Base-by-base conservation (phyloP, 2,329 filamentous ascomycete species). In the Sporothrix mexicana region DNA sequence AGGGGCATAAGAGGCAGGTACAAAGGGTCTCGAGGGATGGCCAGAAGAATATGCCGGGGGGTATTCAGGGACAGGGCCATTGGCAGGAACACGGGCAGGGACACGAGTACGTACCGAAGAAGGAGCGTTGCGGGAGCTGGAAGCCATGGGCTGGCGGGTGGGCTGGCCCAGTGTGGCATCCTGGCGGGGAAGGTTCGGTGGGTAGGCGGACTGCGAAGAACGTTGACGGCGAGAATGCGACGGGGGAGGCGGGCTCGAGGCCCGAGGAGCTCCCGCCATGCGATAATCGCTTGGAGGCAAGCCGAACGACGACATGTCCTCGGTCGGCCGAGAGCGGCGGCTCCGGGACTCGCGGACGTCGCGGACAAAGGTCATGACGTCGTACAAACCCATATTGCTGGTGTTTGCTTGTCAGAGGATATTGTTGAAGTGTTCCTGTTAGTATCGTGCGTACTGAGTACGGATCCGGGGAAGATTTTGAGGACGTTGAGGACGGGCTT, bases 381-480 rank as follows among this genome's bases (percentile, higher is more conserved):
- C 30, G 30, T 36, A 36, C 30, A 36, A 36, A 20, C n/a, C 61
- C 61, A 66, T 66, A 1, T 45, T 47, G 61, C 10, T 12, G 41
- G 61, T 17, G 10, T 25, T 36, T 36, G 30, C 30, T 7, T 66
- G 12, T 17, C 20, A 25, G 20, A 17, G 30, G 30, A 36, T 36
- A 8, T 43, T 13, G 30, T 43, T 17, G 47, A 17, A 4, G 12
- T 66, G 61, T 17, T 47, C 41, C 41, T 47, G 61, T 66, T 66
- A 47, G 61, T 66, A 66, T 25, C 61, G 25, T 15, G 61, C 3
- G n/a, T 66, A 25, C 43, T 66, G 61, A 13, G 61, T 66, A 47
- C 36, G 36, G 59, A 43, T 20, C 1, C 30, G 59, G 9, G 59
- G 59, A 62, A 62, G 59, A 1, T 62, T 17, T 8, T 62, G 36